Base-by-base conservation (phyloP, 345 rosid species). In the Acer negundo region DNA sequence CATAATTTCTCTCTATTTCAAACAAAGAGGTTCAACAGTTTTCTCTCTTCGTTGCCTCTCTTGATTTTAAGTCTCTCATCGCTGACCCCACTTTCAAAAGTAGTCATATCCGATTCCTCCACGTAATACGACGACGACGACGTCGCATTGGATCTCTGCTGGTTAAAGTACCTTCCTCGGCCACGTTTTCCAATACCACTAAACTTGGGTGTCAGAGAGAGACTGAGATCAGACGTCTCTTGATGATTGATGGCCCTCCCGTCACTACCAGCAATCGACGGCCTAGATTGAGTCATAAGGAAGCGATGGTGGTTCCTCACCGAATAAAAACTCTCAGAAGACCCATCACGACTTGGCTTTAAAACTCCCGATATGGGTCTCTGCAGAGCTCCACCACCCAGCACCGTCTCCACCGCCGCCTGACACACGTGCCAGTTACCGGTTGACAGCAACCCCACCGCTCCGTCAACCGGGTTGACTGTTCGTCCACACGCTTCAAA, bases 401-500 rank as follows among this genome's bases (percentile, higher is more conserved):
- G 85, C 40, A 89, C 90, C 51, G 87, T 83, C 73, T 85, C 84
- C 67, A 85, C 87, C 19, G 93, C 91, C 22, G 85, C 87, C 81
- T 86, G 80, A 12, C 91, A 89, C 78, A 85, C 75, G 28, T 85
- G 80, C 93, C 93, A 87, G 78, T 86, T 86, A 44, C 93, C 90
- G 80, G 85, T 86, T 78, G 86, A 83, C 75, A 87, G 72, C 49
- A 89, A 80, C 31, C 93, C 93, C 67, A 87, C 89, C 40, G 87
- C 90, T 73, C 93, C 93, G 67, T 85, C 85, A 12, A 89, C 90
- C 4, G 90, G 91, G 80, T 87, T 89, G 46, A 89, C 89, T 24
- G 93, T 86, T 3, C 93, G 77, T n/a, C 91, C 93, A 55, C 93
- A 89, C 12, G 91, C 91, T 79, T 89, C 93, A 38, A 80, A 87